Evolutionary conservation across 208 protist genomes (phyloP), one percentile per base, ranked within the genome.

Genomic region (Histomonas meleagridis): DNA sequence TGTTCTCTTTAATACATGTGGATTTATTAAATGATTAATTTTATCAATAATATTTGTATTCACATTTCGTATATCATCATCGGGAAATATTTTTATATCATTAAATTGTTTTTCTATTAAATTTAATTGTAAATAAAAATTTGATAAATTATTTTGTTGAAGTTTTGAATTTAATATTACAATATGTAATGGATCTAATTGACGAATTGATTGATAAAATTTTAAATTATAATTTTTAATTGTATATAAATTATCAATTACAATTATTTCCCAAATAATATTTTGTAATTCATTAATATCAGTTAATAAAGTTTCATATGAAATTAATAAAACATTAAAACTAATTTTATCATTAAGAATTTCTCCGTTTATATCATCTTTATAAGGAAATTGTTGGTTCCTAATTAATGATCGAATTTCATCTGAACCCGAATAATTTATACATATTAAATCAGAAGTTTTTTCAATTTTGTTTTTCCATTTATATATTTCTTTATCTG

Each of bases 101-200:
- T 93, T 49, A 69, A 97, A 97, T 40, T 95, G 65, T 28, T 96
- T 60, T 18, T 16, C n/a, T 3, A 79, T 40, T 18, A 79, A 79
- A 49, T 79, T 79, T 21, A 79, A 40, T 49, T 49, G 28, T 49
- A 40, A 51, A 14, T 18, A 79, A 21, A 79, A 49, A n/a, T 79
- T 40, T 51, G 46, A 40, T n/a, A 79, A 40, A 79, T 32, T 79
- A 28, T 79, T 79, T 79, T 79, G 70, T 9, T 49, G 46, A 28
- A 40, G 70, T 32, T 32, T 79, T 79, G 40, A 32, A 49, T 32
- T 79, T 40, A 79, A 46, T 49, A 79, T 79, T 7, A 79, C 49
- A 49, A 32, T 48, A 79, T 79, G 70, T 43, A 49, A 40, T 32
- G 32, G 14, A 49, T 79, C 49, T 21, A 79, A 43, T 18, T 32